Conservation (phyloP, 768 basidiomycete genomes). For the Suillus spraguei region DNA sequence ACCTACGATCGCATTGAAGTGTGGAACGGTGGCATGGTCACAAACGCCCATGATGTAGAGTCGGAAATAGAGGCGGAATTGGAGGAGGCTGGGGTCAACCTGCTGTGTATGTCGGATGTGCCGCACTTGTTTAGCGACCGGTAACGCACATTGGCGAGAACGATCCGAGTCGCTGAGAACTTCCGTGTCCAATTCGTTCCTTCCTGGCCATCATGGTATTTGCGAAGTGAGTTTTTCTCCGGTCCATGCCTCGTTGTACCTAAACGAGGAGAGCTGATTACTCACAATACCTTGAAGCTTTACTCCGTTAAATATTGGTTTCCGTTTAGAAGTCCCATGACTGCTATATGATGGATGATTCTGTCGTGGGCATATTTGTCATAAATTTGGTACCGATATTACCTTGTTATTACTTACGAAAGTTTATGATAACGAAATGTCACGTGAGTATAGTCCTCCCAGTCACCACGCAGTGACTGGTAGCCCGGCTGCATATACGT, state of each 20-base stretch:
- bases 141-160: conserved; percentile 26
- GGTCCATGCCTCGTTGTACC: not conserved
- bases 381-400: not conserved
- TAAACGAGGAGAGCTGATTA: conserved; percentile 2
- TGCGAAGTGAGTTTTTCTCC: conserved; percentile 4
- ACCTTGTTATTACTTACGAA: not conserved
- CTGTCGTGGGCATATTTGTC: not conserved
- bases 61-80: conserved; percentile 65
- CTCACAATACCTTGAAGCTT: conserved; percentile 6
- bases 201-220: not conserved
- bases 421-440: not conserved
- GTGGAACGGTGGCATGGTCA: conserved; percentile 56
- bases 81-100: conserved; percentile 65
- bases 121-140: conserved; percentile 59
- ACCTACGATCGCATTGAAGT: conserved; percentile 70
- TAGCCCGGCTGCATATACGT: not conserved
- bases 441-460: not conserved
- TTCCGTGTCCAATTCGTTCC: not conserved
- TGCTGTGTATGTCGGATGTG: conserved; percentile 70
- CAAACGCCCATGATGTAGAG: conserved; percentile 53
- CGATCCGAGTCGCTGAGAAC: not conserved
- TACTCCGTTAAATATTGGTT: not conserved
- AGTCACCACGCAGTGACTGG: not conserved
- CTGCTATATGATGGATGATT: not conserved
- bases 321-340: not conserved